Conservation (phyloP, 2,329 filamentous ascomycete genomes). For the Colletotrichum tabaci region DNA sequence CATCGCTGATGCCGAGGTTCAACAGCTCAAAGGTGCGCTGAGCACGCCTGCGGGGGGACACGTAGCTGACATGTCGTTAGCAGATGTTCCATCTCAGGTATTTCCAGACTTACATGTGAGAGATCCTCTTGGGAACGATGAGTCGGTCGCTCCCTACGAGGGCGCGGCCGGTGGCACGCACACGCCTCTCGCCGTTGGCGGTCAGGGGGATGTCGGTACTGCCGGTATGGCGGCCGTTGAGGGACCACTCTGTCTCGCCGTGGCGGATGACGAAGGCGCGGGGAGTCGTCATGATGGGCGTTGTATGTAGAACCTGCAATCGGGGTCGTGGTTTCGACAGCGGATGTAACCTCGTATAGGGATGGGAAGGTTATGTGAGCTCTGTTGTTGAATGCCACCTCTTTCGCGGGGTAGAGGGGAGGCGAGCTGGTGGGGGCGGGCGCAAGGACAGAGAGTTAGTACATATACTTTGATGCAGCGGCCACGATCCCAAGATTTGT, state of each 20-base stretch:
- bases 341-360: slow-evolving; percentile 20
- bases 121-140: slow-evolving; percentile 85
- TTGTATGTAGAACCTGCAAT: neutral
- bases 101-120: slow-evolving; percentile 77
- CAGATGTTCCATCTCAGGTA: neutral
- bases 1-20: slow-evolving; percentile 77
- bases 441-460: slow-evolving; percentile 5
- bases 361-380: slow-evolving; percentile 25
- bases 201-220: slow-evolving; percentile 90
- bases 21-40: slow-evolving; percentile 93
- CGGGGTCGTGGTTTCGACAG: slow-evolving; percentile 4
- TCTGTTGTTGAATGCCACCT: neutral
- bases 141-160: slow-evolving; percentile 87
- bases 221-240: slow-evolving; percentile 88
- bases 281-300: slow-evolving; percentile 63
- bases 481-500: neutral
- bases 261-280: slow-evolving; percentile 89
- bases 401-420: neutral
- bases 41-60: slow-evolving; percentile 87
- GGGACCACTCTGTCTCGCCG: slow-evolving; percentile 96
- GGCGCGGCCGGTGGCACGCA: slow-evolving; percentile 83
- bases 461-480: neutral
- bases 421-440: slow-evolving; percentile 10
- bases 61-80: slow-evolving; percentile 69
- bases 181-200: slow-evolving; percentile 82